Base-by-base conservation (phyloP, 106 monocot species). In the Dendrobium chrysotoxum region DNA sequence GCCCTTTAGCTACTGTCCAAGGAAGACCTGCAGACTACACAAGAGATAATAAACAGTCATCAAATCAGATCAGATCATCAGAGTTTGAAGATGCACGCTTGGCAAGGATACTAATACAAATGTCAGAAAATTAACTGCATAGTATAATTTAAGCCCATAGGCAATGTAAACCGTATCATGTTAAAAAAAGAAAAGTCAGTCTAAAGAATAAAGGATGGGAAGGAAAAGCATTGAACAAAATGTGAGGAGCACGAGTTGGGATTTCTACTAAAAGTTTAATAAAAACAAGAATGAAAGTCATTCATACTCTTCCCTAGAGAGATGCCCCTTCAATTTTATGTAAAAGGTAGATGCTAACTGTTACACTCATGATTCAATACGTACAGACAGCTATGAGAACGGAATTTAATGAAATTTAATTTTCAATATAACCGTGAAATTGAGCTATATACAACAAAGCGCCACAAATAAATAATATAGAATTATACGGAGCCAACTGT, bases 1-100 rank as follows among this genome's bases (percentile, higher is more conserved):
- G 97, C 64, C 92, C 97, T 87, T 98, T 98, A 11, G 94, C 97
- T 77, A 98, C 79, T 50, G 88, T 98, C 94, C 94, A 94, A 72
- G 97, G 97, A 47, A 98, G 94, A 80, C 97, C 97, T 89, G 94
- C 91, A 66, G 92, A 82, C 94, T 94, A 80, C 64, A 31, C 28
- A 74, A 18, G 40, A 73, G 31, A 30, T 70, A 35, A 70, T 10
- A 70, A 31, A 10, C 13, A 31, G 13, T 17, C 15, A 70, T 35
- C 35, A 30, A 61, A 61, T 23, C 31, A 70, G 70, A 70, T 28
- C 31, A 6, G 12, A 35, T 15, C 28, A 31, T 31, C 31, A 70
- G 64, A 64, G 31, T 70, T 70, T 70, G 70, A 70, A 70, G 31
- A 70, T 31, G 28, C 70, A 28, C 35, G 9, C 70, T 70, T 70